phyloP scores from a whole-genome alignment of 257 asterid species.

The Solanum stenotomum region DNA sequence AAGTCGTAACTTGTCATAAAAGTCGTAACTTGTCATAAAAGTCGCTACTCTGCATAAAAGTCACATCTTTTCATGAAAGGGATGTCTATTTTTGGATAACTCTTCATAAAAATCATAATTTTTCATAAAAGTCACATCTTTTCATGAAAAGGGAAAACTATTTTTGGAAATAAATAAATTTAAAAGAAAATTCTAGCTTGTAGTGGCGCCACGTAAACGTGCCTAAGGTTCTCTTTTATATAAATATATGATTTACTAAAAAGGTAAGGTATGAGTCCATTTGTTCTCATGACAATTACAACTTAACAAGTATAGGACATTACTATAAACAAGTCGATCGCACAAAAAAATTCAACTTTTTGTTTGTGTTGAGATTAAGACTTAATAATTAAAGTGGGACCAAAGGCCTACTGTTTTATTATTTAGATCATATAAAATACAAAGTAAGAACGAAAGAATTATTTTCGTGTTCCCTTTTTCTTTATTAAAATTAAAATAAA shows the following conservation, averaged over 20 bases:
- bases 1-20: too few relatives aligned
- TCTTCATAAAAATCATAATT: too few relatives aligned
- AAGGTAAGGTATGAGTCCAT: background rate
- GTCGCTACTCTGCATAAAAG: too few relatives aligned
- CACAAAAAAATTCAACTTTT: background rate
- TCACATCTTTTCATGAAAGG: too few relatives aligned
- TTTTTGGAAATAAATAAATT: too few relatives aligned
- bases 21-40: too few relatives aligned
- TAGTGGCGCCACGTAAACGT: too few relatives aligned
- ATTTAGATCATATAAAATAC: background rate
- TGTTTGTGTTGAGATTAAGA: background rate
- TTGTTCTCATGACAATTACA: background rate
- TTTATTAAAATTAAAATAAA: background rate
- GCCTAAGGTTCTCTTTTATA: too few relatives aligned
- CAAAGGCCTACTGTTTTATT: background rate
- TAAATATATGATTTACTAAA: background rate
- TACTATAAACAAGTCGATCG: background rate
- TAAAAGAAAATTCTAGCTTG: too few relatives aligned
- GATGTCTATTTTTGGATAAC: too few relatives aligned
- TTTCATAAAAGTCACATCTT: too few relatives aligned
- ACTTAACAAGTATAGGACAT: background rate
- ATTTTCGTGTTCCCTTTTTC: background rate
- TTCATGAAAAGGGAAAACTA: too few relatives aligned
- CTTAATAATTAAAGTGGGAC: background rate
- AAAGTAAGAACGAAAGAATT: background rate